Evolutionary conservation across 306 rosid species (phyloP).

Genomic region (Glycine soja): DNA sequence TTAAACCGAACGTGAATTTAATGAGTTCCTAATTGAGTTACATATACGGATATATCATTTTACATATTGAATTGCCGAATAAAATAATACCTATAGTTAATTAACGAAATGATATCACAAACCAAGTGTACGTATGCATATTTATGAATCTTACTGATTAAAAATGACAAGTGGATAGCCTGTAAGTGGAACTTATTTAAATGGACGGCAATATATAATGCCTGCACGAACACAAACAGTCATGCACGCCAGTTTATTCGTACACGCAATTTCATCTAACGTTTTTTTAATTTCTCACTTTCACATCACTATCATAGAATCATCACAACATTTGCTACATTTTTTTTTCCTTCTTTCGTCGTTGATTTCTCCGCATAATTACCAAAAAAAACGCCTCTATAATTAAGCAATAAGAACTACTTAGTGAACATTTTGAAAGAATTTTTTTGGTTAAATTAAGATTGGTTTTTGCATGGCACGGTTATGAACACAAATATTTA

Average conservation of each 20-base stretch:
- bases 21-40: too few relatives aligned
- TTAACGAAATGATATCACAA: neutral
- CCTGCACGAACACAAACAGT: slow-evolving; percentile 26
- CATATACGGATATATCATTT: too few relatives aligned
- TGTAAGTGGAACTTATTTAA: neutral
- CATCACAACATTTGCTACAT: neutral
- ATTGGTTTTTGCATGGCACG: neutral
- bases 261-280: neutral
- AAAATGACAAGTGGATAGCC: slow-evolving; percentile 14
- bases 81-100: neutral
- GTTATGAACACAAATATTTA: neutral
- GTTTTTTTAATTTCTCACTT: neutral
- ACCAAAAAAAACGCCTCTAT: neutral
- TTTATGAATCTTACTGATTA: neutral
- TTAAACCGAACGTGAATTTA: too few relatives aligned
- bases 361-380: too few relatives aligned
- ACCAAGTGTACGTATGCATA: neutral
- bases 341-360: neutral
- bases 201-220: neutral
- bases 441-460: too few relatives aligned
- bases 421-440: too few relatives aligned
- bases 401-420: neutral
- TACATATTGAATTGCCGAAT: neutral
- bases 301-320: neutral
- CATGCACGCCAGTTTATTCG: neutral